Percentiles rank a stretch among this genome's conserved stretches.
These are phyloP conservation scores for Neopestalotiopsis sp. DNA, from an alignment of 2,329 filamentous ascomycete genomes.

Conservation along the genomic window DNA sequence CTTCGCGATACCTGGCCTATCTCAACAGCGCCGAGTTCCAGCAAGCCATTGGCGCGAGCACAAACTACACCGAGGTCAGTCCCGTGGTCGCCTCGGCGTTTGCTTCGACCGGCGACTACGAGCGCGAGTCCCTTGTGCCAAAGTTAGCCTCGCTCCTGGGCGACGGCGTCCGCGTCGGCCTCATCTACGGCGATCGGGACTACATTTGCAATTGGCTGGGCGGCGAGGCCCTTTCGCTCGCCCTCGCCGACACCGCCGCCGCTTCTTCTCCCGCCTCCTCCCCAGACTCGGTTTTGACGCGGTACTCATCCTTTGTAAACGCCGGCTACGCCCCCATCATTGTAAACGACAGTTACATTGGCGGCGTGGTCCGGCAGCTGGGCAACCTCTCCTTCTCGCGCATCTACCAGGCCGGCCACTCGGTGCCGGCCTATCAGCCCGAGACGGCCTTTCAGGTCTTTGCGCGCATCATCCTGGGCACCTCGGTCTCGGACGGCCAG, in stretches of 20 bases:
- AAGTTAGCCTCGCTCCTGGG: constrained; percentile 57
- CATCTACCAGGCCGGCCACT: constrained; percentile 58
- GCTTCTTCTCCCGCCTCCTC: constrained; percentile 42
- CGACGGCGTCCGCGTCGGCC: constrained; percentile 55
- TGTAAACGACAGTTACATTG: constrained; percentile 52
- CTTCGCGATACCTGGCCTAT: constrained; percentile 56
- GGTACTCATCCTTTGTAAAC: constrained; percentile 52
- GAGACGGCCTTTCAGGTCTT: constrained; percentile 49
- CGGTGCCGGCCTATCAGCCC: constrained; percentile 53
- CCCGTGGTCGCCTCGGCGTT: constrained; percentile 50
- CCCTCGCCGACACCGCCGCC: constrained; percentile 47
- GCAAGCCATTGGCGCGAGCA: constrained; percentile 57
- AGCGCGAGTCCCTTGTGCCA: constrained; percentile 38
- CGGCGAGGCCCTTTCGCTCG: constrained; percentile 53
- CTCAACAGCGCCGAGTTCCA: constrained; percentile 61
- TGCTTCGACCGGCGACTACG: constrained; percentile 29
- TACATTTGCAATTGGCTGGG: constrained; percentile 62
- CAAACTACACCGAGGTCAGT: constrained; percentile 58
- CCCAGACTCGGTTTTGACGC: background rate
- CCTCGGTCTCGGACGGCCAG: constrained; percentile 49
- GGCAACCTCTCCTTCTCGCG: constrained; percentile 65
- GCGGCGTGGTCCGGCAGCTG: constrained; percentile 68
- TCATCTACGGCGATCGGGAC: constrained; percentile 63
- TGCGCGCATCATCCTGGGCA: constrained; percentile 51
- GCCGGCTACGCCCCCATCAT: constrained; percentile 70